A percentile compares a stretch with the other conserved stretches of the same genome.
Evolutionary conservation across 148 eudicot species (phyloP).

Genomic region (Pharnaceum exiguum): DNA sequence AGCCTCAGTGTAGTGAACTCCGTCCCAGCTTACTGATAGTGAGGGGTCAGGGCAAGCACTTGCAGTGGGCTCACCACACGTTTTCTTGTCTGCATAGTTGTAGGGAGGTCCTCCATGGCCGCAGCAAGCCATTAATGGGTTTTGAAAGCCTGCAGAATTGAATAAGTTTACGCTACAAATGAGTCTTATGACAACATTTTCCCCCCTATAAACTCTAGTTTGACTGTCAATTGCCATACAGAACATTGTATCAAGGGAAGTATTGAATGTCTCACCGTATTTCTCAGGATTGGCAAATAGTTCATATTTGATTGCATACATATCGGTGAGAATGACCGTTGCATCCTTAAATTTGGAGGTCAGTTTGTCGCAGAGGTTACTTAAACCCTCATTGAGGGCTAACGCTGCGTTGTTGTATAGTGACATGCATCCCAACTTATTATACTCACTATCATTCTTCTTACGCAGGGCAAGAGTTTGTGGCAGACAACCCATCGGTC

Average conservation of each 20-base stretch:
- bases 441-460: slow-evolving; percentile 22
- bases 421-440: slow-evolving; percentile 37
- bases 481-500: slow-evolving; percentile 42
- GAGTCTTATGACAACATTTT: background rate
- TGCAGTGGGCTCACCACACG: slow-evolving; percentile 24
- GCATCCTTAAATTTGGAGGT: slow-evolving; percentile 24
- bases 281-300: slow-evolving; percentile 32
- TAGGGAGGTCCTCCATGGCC: slow-evolving; percentile 48
- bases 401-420: slow-evolving; percentile 30
- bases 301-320: slow-evolving; percentile 44
- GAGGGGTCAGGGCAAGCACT: slow-evolving; percentile 29
- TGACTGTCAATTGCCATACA: background rate
- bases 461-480: slow-evolving; percentile 22
- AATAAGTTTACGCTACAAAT: background rate
- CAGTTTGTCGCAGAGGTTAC: slow-evolving; percentile 22
- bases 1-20: slow-evolving; percentile 42
- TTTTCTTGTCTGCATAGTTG: slow-evolving; percentile 27
- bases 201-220: background rate
- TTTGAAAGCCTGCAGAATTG: slow-evolving; percentile 27
- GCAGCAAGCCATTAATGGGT: slow-evolving; percentile 44
- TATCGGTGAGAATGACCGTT: slow-evolving; percentile 29
- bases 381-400: slow-evolving; percentile 28
- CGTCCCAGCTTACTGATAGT: slow-evolving; percentile 32
- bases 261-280: slow-evolving; percentile 28
- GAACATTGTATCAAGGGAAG: background rate